A percentile compares a stretch with the other conserved stretches of the same genome.
phyloP scores from a whole-genome alignment of 176 grass and related monocot species.

The Miscanthus lutarioriparius region DNA sequence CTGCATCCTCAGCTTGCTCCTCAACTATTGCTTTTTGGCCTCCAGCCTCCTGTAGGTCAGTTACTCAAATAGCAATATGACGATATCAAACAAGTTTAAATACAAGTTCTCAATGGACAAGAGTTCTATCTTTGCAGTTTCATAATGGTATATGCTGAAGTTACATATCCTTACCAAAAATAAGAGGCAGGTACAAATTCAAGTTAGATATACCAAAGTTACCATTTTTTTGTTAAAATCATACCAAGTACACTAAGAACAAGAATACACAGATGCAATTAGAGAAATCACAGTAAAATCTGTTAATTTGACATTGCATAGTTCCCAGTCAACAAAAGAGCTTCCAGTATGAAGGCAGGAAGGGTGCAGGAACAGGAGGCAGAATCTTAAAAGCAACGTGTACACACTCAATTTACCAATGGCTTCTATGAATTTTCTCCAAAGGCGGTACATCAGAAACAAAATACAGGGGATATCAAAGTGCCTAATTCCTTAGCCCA shows the following conservation, averaged over 20 bases:
- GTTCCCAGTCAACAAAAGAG: neutral
- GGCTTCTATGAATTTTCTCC: neutral
- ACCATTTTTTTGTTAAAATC: too few relatives aligned
- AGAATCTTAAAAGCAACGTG: neutral
- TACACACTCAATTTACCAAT: neutral
- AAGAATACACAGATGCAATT: conserved; percentile 74
- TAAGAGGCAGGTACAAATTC: too few relatives aligned
- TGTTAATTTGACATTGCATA: neutral
- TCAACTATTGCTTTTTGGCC: too few relatives aligned
- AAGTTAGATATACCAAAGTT: too few relatives aligned
- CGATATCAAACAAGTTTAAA: too few relatives aligned
- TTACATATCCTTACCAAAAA: too few relatives aligned
- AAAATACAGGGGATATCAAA: neutral
- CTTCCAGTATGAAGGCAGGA: neutral
- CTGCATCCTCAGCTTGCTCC: too few relatives aligned
- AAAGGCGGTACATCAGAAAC: neutral
- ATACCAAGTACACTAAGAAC: conserved; percentile 70
- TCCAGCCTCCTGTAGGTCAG: too few relatives aligned
- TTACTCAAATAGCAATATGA: too few relatives aligned
- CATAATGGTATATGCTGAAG: too few relatives aligned
- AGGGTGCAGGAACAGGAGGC: neutral
- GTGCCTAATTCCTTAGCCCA: neutral
- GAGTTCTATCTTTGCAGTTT: too few relatives aligned
- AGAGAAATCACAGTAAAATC: conserved; percentile 2
- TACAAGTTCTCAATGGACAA: too few relatives aligned